These are phyloP conservation scores for Strobilomyces dryophilus DNA, from an alignment of 768 basidiomycete genomes.

Conservation along the genomic window DNA sequence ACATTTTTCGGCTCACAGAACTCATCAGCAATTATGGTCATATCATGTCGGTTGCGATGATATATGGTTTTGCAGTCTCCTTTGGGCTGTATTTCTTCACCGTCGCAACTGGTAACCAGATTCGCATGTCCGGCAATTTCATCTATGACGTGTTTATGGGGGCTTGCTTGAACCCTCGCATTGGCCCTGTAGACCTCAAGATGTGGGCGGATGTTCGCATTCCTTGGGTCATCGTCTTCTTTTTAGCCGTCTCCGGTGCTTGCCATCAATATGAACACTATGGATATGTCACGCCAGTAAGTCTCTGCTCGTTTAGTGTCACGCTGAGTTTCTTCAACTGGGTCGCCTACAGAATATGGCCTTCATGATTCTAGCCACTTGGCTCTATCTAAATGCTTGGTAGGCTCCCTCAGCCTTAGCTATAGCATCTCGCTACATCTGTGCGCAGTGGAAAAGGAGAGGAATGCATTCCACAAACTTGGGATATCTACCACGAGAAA, in stretches of 20 bases:
- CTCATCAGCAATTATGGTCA: slow-evolving; percentile 96
- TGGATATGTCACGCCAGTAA: slow-evolving; percentile 87
- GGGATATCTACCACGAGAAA: slow-evolving; percentile 99
- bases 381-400: slow-evolving; percentile 97
- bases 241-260: slow-evolving; percentile 85
- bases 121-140: slow-evolving; percentile 91
- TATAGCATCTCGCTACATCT: neutral
- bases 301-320: slow-evolving; percentile 21
- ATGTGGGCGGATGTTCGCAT: slow-evolving; percentile 99
- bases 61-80: slow-evolving; percentile 81
- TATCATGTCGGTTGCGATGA: slow-evolving; percentile 93
- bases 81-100: slow-evolving; percentile 79
- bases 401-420: slow-evolving; percentile 27
- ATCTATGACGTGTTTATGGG: slow-evolving; percentile 98
- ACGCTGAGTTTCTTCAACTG: neutral
- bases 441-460: slow-evolving; percentile 76
- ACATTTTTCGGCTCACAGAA: slow-evolving; percentile 86
- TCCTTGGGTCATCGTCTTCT: slow-evolving; percentile 95
- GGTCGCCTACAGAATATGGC: slow-evolving; percentile 72
- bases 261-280: slow-evolving; percentile 93
- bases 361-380: slow-evolving; percentile 94
- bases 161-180: slow-evolving; percentile 86
- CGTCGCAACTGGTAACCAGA: slow-evolving; percentile 69
- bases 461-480: slow-evolving; percentile 93
- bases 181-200: slow-evolving; percentile 90